Base-by-base conservation (phyloP, 345 rosid genomes). In the Lepidium africanum region DNA sequence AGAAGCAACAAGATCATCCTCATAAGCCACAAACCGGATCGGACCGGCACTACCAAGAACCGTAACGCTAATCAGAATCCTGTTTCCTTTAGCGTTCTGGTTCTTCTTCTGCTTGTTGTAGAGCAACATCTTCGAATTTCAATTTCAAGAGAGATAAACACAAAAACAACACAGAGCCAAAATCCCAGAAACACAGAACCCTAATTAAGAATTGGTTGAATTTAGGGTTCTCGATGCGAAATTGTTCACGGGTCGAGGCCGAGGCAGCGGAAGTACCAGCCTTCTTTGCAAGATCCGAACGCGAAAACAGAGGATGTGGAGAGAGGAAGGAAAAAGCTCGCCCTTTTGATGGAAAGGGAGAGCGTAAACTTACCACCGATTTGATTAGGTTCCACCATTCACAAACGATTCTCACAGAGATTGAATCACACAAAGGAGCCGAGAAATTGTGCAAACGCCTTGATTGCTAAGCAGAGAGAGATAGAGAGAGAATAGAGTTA, bases 261-360 rank as follows among this genome's bases (percentile, higher is more conserved):
- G 66, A 84, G 74, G 96, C 99, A 91, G 88, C 96, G 97, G 51
- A 80, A 89, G 93, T 91, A 95, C 99, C 99, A 95, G 89, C 90
- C 96, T 77, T 87, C 89, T 77, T 89, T 95, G 94, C 99, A 91
- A 51, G 99, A 91, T n/a, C 91, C 99, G 79, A 91, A 94, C 17
- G 96, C 79, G 72, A 86, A 94, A 78, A 82, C 83, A 74, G 81
- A 78, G 49, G 87, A 79, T 1, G 70, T 57, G 17, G 84, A 79
- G 48, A 74, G 80, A 38, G 81, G 65, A 9, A 77, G 68, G 72
- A 78, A 58, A 76, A 75, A 73, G 90, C 96, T 85, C 97, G 84
- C 96, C 97, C 96, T 86, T 78, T 76, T 65, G 73, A 80, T 71
- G 33, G 79, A 76, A 81, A 84, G 93, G 93, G 90, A 82, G 96